Evolutionary conservation across 768 basidiomycete genomes (phyloP).

Genomic region (Boletus coccyginus): DNA sequence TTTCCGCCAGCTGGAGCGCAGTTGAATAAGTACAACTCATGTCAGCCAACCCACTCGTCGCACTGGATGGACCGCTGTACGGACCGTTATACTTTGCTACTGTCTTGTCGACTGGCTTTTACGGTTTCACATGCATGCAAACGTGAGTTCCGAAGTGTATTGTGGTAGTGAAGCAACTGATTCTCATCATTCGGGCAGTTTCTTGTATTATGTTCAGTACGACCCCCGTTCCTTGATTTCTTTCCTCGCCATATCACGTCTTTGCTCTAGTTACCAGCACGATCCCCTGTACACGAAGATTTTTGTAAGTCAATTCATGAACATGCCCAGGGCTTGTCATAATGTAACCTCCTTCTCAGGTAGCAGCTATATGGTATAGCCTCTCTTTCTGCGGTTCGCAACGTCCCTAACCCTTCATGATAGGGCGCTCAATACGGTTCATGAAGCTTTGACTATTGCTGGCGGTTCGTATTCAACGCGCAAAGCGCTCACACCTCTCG

Average conservation of each 20-base stretch:
- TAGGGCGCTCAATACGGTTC: conserved; percentile 6
- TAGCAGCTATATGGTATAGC: conserved; percentile 1
- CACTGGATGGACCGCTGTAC: neutral
- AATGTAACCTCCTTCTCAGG: neutral
- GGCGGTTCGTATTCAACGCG: conserved; percentile 3
- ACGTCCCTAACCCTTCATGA: neutral
- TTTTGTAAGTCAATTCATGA: neutral
- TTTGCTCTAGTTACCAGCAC: conserved; percentile 1
- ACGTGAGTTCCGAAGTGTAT: neutral
- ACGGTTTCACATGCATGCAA: conserved; percentile 8
- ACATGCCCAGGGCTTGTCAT: neutral
- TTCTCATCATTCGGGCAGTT: neutral
- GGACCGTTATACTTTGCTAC: neutral
- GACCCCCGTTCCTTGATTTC: neutral
- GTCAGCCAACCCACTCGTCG: neutral
- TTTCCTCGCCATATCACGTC: neutral
- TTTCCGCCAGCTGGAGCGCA: neutral
- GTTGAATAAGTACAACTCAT: neutral
- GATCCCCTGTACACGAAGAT: conserved; percentile 1
- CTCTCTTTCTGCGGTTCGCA: no score
- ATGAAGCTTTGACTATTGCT: conserved; percentile 5
- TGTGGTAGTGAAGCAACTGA: no score
- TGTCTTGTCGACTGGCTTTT: neutral
- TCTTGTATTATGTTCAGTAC: conserved; percentile 8
- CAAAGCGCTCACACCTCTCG: no score